Evolutionary conservation across 129 eudicot species (phyloP), one percentile per base, ranked within the genome.

Genomic region (Dittrichia graveolens): DNA sequence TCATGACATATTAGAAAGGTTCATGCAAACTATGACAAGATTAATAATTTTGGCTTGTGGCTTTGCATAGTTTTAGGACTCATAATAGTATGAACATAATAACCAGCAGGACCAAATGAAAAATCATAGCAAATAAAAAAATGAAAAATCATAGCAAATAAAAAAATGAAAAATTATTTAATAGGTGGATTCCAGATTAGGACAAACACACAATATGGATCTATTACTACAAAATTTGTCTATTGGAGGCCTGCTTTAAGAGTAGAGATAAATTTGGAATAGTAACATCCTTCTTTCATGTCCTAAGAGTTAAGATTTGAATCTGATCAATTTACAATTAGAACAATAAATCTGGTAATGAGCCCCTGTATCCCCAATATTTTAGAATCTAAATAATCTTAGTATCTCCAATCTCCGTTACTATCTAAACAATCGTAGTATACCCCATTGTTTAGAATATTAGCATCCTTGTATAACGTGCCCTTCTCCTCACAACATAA

Each of bases 1-100:
- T 7, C 49, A 62, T n/a, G 35, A 12, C 14, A 44, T 62, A 14
- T 14, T 41, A 62, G 48, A 8, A 62, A n/a, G 6, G 44, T 57
- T 13, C 15, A 61, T 0, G 46, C 67, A 58, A 57, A 58, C 64
- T 4, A 24, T 11, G 64, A 8, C 42, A 58, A 54, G 4, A 69
- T 52, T 8, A 3, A 38, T n/a, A 24, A 0, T 24, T 34, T 35
- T 47, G 35, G 46, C 5, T 35, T 37, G 60, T 49, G 42, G 73
- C 47, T 49, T 49, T 48, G 57, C 72, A 46, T 19, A 66, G 58
- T 14, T n/a, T 24, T n/a, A 14, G 60, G 31, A 49, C 37, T n/a
- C 44, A 3, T n/a, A 7, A 34, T n/a, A 9, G n/a, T 34, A 49
- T 49, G 46, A 67, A 47, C 42, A 37, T n/a, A 67, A 67, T 14